Conservation (phyloP, 2,329 filamentous ascomycete genomes). For the Cercospora sesami region DNA sequence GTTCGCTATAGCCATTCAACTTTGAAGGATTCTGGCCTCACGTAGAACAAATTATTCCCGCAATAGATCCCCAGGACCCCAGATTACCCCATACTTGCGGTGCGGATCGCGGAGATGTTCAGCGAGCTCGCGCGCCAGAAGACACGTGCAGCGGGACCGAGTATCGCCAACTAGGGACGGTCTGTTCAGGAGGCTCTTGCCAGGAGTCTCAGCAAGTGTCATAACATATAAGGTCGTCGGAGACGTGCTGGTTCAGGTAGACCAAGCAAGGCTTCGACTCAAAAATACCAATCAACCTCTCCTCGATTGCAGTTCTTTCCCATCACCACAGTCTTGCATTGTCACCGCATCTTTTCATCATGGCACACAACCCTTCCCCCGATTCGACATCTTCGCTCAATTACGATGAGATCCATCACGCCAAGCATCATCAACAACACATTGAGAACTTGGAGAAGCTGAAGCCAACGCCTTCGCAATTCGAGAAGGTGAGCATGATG, state of each 20-base stretch:
- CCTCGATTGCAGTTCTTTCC: background rate
- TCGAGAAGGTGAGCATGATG: conserved; percentile 3
- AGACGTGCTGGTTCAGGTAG: background rate
- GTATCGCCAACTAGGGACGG: background rate
- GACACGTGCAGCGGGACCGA: background rate
- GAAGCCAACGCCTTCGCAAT: conserved; percentile 9
- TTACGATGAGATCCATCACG: background rate
- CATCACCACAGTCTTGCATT: background rate
- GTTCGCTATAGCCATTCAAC: background rate
- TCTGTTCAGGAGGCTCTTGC: background rate
- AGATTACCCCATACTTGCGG: background rate
- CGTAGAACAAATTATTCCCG: background rate
- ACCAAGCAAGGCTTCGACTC: background rate
- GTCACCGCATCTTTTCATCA: background rate
- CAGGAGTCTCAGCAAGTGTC: background rate
- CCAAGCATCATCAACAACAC: background rate
- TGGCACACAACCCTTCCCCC: background rate
- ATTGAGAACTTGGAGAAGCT: background rate
- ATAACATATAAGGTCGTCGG: background rate
- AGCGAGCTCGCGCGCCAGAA: background rate
- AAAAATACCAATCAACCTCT: background rate
- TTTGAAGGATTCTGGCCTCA: background rate
- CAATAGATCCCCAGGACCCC: background rate
- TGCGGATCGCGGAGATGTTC: background rate
- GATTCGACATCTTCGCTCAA: background rate